A percentile compares a stretch with the other conserved stretches of the same genome.
Conservation (phyloP, 495 filamentous ascomycete genomes). For the Penicillium steckii region DNA sequence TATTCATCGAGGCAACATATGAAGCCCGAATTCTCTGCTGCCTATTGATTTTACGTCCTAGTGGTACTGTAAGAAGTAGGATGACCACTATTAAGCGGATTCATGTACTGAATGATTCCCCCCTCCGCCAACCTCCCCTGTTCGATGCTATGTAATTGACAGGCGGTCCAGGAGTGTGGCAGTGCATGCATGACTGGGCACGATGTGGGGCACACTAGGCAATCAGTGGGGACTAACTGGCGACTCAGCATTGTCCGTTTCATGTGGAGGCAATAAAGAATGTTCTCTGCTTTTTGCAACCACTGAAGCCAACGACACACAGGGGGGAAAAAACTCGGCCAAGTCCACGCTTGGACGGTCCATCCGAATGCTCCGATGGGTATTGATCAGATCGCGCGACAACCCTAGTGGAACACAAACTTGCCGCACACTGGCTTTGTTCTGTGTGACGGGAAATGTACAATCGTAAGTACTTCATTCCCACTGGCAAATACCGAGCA, state of each 20-base stretch:
- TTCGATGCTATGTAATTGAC: constrained; percentile 32
- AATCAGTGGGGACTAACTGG: constrained; percentile 26
- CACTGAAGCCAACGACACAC: background rate
- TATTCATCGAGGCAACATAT: background rate
- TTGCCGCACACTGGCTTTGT: background rate
- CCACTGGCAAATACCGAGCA: constrained; percentile 2
- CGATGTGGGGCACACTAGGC: constrained; percentile 28
- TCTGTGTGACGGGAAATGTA: background rate
- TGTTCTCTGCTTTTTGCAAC: constrained; percentile 22
- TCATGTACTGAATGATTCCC: too few relatives aligned
- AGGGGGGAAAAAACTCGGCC: background rate
- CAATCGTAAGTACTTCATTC: background rate
- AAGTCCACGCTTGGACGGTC: background rate
- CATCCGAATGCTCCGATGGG: background rate
- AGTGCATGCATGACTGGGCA: constrained; percentile 42
- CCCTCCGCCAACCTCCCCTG: background rate
- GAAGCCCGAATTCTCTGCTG: background rate
- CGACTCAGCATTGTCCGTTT: constrained; percentile 26
- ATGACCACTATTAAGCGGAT: too few relatives aligned
- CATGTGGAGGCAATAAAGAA: constrained; percentile 27
- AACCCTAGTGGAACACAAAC: background rate
- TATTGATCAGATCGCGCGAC: background rate
- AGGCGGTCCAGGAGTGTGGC: constrained; percentile 40
- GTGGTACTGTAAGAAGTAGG: too few relatives aligned
- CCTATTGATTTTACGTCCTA: too few relatives aligned